A percentile compares a stretch with the other conserved stretches of the same genome.
Evolutionary conservation across 805 yeast species (phyloP).

Genomic region (Metschnikowia gelsemii): DNA sequence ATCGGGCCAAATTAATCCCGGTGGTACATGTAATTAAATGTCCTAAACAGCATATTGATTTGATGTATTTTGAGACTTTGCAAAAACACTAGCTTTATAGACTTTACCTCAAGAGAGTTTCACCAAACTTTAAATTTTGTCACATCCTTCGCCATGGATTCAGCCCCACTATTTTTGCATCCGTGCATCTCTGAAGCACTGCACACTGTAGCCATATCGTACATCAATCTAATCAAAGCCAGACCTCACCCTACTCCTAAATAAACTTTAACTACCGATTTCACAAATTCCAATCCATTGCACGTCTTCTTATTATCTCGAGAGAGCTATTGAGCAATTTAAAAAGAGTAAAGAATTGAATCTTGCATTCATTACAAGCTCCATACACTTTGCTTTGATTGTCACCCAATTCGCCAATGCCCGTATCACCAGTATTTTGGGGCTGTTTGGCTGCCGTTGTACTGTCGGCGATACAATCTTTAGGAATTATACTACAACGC

Average conservation of each 20-base stretch:
- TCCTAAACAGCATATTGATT: not conserved
- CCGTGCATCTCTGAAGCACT: slow-evolving; percentile 1
- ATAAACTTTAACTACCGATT: too few species aligned
- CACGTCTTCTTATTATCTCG: too few species aligned
- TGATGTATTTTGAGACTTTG: not conserved
- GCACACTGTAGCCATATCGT: slow-evolving; percentile 1
- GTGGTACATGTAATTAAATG: too few species aligned
- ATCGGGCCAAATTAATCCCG: too few species aligned
- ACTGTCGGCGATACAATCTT: slow-evolving; percentile 75
- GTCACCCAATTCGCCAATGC: slow-evolving; percentile 6
- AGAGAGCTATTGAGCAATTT: not conserved
- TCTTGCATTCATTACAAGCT: too few species aligned
- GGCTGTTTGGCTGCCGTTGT: slow-evolving; percentile 72
- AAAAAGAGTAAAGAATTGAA: not conserved
- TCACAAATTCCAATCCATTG: too few species aligned
- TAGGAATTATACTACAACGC: slow-evolving; percentile 80
- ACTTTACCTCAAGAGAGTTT: not conserved
- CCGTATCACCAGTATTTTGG: slow-evolving; percentile 16
- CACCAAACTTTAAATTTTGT: not conserved
- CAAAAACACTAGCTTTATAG: too few species aligned
- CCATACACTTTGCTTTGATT: too few species aligned
- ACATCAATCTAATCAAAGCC: not conserved
- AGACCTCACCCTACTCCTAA: not conserved
- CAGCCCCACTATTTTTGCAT: not conserved
- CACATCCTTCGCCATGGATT: not conserved